These are phyloP conservation scores for Euphorbia celastroides DNA, from an alignment of 441 rosid genomes.

Conservation along the genomic window DNA sequence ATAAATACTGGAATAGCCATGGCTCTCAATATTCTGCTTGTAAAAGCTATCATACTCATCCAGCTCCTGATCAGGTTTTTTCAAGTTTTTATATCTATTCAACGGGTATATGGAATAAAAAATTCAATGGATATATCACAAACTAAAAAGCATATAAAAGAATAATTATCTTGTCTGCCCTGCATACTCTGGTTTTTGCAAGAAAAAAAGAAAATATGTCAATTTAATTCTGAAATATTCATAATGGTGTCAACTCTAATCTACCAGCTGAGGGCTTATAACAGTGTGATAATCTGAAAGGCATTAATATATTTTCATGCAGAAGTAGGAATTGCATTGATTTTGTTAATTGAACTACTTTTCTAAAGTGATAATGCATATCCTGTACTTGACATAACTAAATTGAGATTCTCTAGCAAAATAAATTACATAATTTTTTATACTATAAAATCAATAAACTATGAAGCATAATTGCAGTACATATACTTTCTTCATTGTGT, in stretches of 20 bases:
- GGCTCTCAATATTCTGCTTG: constrained; percentile 47
- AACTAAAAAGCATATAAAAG: background rate
- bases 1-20: constrained; percentile 69
- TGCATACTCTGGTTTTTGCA: background rate
- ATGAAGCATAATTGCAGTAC: background rate
- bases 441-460: background rate
- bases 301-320: background rate
- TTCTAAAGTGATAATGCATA: background rate
- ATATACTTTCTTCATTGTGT: background rate
- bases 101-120: background rate
- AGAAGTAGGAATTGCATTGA: background rate
- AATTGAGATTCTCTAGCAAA: background rate
- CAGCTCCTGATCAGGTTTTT: constrained; percentile 59
- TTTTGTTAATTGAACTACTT: background rate
- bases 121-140: background rate
- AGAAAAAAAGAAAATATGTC: background rate
- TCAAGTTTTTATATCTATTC: background rate
- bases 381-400: background rate
- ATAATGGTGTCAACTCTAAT: background rate
- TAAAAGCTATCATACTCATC: constrained; percentile 78
- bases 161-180: background rate
- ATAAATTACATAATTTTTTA: background rate
- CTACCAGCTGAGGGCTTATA: background rate
- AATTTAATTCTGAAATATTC: background rate
- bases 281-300: background rate